Conservation (phyloP, 345 rosid genomes). For the Citrus medica region DNA sequence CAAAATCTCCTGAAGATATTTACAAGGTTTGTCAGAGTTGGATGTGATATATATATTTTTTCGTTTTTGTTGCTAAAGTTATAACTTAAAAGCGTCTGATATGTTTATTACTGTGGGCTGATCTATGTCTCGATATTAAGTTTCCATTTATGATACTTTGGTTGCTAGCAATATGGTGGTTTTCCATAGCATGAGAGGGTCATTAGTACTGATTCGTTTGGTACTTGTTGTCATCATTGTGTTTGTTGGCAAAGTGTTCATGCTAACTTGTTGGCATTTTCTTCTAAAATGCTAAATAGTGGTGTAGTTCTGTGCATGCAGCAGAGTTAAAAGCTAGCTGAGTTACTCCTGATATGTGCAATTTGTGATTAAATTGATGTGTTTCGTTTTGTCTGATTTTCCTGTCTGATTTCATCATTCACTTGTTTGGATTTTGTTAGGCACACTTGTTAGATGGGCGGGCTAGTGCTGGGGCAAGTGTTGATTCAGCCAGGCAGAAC, state of each 20-base stretch:
- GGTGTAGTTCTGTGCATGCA: not conserved
- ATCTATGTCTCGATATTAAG: no score
- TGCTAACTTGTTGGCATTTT: not conserved
- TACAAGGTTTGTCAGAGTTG: conserved; percentile 60
- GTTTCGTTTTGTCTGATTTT: not conserved
- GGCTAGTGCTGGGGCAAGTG: conserved; percentile 68
- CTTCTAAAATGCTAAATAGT: not conserved
- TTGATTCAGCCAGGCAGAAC: conserved; percentile 93
- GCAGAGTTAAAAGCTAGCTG: not conserved
- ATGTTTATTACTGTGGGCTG: not conserved
- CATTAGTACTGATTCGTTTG: not conserved
- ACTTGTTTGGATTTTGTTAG: conserved; percentile 30
- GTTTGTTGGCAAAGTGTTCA: not conserved
- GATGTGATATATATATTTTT: not conserved
- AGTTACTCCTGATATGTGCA: not conserved
- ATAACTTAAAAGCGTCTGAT: not conserved
- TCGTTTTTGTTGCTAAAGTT: not conserved
- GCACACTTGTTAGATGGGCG: conserved; percentile 96
- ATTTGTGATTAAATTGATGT: not conserved
- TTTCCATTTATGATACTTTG: not conserved
- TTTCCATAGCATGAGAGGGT: not conserved
- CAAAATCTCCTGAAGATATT: conserved; percentile 93
- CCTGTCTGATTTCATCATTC: conserved; percentile 12
- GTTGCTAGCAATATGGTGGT: not conserved
- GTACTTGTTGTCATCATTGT: not conserved